Conservation (phyloP, 495 filamentous ascomycete genomes). For the Emericellopsis terricola region DNA sequence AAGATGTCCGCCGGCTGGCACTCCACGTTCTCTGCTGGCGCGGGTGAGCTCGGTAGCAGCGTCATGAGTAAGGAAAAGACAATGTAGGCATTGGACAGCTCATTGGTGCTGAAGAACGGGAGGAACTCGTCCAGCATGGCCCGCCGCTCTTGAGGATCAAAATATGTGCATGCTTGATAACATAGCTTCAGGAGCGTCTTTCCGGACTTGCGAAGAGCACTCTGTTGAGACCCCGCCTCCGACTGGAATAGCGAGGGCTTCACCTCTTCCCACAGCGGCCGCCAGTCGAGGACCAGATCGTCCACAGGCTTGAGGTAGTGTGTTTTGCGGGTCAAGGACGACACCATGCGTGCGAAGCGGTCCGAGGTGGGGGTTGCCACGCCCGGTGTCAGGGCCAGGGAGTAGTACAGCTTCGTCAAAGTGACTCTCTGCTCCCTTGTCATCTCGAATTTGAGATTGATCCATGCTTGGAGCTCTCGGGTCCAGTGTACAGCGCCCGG, state of each 20-base stretch:
- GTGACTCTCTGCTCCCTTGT: slow-evolving; percentile 63
- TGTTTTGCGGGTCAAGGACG: slow-evolving; percentile 82
- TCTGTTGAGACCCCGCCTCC: slow-evolving; percentile 42
- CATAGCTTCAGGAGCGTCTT: slow-evolving; percentile 64
- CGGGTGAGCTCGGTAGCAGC: slow-evolving; percentile 69
- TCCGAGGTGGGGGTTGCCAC: slow-evolving; percentile 68
- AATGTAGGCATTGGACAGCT: slow-evolving; percentile 73
- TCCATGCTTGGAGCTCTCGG: slow-evolving; percentile 85
- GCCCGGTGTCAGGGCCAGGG: slow-evolving; percentile 79
- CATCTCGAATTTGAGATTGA: slow-evolving; percentile 91
- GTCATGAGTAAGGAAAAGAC: slow-evolving; percentile 73
- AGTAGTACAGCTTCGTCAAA: slow-evolving; percentile 83
- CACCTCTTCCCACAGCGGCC: slow-evolving; percentile 75
- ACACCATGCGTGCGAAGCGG: slow-evolving; percentile 92
- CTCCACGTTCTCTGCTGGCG: slow-evolving; percentile 48
- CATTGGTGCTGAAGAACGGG: slow-evolving; percentile 90
- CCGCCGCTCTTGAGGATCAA: slow-evolving; percentile 71
- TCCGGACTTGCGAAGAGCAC: slow-evolving; percentile 19
- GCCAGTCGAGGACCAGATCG: slow-evolving; percentile 85
- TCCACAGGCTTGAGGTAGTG: slow-evolving; percentile 83
- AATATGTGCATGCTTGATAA: slow-evolving; percentile 77
- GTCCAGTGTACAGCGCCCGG: slow-evolving; percentile 95
- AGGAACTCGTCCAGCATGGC: slow-evolving; percentile 87
- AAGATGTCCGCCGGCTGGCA: slow-evolving; percentile 67
- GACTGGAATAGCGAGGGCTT: slow-evolving; percentile 75